phyloP scores from a whole-genome alignment of 768 basidiomycete genomes.

The Boletus sensibilis region DNA sequence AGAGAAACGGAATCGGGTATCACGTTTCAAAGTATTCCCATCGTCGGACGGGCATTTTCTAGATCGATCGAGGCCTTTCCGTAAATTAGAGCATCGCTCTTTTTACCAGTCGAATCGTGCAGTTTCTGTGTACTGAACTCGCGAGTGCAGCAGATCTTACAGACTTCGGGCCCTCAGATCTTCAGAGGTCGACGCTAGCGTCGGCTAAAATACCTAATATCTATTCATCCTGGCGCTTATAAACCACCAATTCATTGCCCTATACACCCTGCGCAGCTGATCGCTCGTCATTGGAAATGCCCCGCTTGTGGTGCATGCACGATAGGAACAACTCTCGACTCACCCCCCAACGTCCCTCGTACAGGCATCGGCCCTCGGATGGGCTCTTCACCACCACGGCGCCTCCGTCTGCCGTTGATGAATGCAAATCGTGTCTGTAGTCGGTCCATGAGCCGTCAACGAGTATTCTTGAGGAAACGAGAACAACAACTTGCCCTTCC shows the following conservation, averaged over 20 bases:
- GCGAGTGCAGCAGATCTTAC: neutral
- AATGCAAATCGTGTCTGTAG: conserved; percentile 15
- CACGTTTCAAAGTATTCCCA: conserved; percentile 51
- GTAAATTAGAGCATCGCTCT: neutral
- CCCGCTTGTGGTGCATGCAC: conserved; percentile 16
- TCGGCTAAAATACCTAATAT: neutral
- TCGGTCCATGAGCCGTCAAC: neutral
- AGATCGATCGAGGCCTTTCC: neutral
- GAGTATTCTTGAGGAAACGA: neutral
- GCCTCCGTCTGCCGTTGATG: conserved; percentile 6
- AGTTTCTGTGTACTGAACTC: neutral
- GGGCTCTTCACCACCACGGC: neutral
- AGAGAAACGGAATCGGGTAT: conserved; percentile 44
- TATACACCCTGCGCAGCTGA: neutral
- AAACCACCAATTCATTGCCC: neutral
- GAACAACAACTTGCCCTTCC: conserved; percentile 18
- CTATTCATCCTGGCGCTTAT: neutral
- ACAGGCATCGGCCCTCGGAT: conserved; percentile 25
- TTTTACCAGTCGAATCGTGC: no score
- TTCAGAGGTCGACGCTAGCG: neutral
- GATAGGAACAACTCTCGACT: conserved; percentile 25
- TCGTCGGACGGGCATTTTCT: conserved; percentile 14
- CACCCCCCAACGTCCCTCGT: conserved; percentile 24
- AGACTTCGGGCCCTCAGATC: neutral
- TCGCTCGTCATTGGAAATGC: conserved; percentile 1